Base-by-base conservation (phyloP, 805 yeast genomes). In the Kodamaea lidongshanica region DNA sequence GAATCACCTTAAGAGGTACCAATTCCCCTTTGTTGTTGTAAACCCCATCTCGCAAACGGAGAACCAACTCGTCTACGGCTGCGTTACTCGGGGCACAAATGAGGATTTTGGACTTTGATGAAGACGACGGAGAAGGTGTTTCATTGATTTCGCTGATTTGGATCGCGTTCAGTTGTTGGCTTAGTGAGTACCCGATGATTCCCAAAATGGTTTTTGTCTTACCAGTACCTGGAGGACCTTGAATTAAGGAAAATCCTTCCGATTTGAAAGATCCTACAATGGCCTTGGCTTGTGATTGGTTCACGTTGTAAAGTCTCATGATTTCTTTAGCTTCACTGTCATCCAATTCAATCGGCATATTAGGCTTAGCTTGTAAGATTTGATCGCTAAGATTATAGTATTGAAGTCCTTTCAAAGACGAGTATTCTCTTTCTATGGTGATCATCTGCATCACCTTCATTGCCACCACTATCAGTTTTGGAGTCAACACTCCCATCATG, bases 21-120 rank as follows among this genome's bases (percentile, higher is more conserved):
- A 48, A 38, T 8, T 56, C 55, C 1, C 89, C 89, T 19, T 58
- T 52, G 12, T 78, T 58, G 40, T 72, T 66, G 24, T 56, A 54
- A 2, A 88, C 77, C 5, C 96, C 96, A 12, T 62, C 65, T 41
- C 79, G 77, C 36, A 92, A 61, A 50, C 99, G 79, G 12, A 87
- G 46, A 9, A 87, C 92, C 38, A 92, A 65, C 51, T 94, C 98
- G 58, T 92, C 99, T 3, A 92, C 96, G 9, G 99, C 99, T 1
- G 99, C 99, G 61, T 92, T 92, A 52, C 96, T 85, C 3, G 99
- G 99, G 1, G 98, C 97, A 70, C 98, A 94, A 12, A 92, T 76
- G 29, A 92, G 60, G 1, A 92, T 74, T 35, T 84, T 83, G 19
- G 73, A 26, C 14, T 25, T 31, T 8, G 34, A 16, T 14, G 50